Percentiles rank a stretch among this genome's conserved stretches.
Evolutionary conservation across 1,284 basidiomycete genomes (phyloP).

Genomic region (Agaricales sp.): DNA sequence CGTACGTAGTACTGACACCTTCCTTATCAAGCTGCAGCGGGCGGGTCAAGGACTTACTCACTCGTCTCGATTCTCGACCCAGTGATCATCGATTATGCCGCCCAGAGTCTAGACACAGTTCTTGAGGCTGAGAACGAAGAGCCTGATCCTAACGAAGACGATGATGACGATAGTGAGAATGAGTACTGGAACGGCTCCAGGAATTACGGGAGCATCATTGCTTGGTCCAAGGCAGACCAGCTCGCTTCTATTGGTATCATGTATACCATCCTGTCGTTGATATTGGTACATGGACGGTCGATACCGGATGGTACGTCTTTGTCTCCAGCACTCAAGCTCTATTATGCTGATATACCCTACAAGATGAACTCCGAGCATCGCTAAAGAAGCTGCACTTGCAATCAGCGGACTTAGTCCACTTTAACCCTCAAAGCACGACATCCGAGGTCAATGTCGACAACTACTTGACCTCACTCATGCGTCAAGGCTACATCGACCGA

Average conservation of each 20-base stretch:
- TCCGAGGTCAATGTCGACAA: slow-evolving; percentile 40
- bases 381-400: slow-evolving; percentile 54
- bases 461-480: slow-evolving; percentile 45
- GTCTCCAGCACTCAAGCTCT: not conserved
- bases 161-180: slow-evolving; percentile 23
- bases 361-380: slow-evolving; percentile 47
- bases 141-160: slow-evolving; percentile 24
- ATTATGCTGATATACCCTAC: not conserved
- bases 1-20: slow-evolving; percentile 1
- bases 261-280: slow-evolving; percentile 59
- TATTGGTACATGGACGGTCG: slow-evolving; percentile 58
- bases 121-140: slow-evolving; percentile 45
- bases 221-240: slow-evolving; percentile 58
- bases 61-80: slow-evolving; percentile 55
- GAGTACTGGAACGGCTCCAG: slow-evolving; percentile 26
- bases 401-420: slow-evolving; percentile 28
- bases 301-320: slow-evolving; percentile 49
- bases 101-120: slow-evolving; percentile 42
- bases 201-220: slow-evolving; percentile 51
- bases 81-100: slow-evolving; percentile 46
- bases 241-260: slow-evolving; percentile 53
- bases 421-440: slow-evolving; percentile 38
- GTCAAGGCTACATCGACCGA: slow-evolving; percentile 62
- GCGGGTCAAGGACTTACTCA: slow-evolving; percentile 65
- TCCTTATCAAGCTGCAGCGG: slow-evolving; percentile 39